These are phyloP conservation scores for Nannochloropsis granulata DNA, from an alignment of 108 stramenopile genomes.

Conservation along the genomic window DNA sequence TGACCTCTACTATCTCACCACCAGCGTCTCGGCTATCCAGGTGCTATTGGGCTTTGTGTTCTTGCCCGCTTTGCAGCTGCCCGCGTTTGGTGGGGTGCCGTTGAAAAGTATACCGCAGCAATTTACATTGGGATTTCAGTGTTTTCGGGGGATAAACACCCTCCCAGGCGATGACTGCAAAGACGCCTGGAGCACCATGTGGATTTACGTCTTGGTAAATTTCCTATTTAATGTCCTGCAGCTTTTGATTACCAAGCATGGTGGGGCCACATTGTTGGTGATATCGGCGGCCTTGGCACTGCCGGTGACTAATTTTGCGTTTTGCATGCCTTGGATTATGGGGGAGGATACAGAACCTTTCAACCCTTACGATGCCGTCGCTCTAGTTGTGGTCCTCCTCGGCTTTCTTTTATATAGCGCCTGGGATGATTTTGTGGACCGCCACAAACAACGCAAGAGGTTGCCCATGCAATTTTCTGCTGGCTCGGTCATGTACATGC, in stretches of 20 bases:
- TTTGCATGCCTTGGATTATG: conserved; percentile 5
- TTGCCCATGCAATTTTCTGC: neutral
- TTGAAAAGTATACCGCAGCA: neutral
- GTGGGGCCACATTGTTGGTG: conserved; percentile 8
- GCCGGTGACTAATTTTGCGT: conserved; percentile 17
- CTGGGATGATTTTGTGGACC: neutral
- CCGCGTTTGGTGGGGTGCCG: conserved; percentile 6
- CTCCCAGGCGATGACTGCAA: conserved; percentile 3
- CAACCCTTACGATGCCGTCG: neutral
- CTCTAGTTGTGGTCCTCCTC: neutral
- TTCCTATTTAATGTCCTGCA: conserved; percentile 6
- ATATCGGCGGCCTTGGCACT: conserved; percentile 5
- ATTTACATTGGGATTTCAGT: conserved; percentile 1
- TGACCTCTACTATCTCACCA: conserved; percentile 2
- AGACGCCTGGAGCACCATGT: neutral
- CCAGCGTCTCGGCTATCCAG: conserved; percentile 7
- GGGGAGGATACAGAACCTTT: conserved; percentile 20
- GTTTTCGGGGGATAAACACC: neutral
- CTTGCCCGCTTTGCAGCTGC: conserved; percentile 7
- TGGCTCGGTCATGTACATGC: neutral
- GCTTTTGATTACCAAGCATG: conserved; percentile 13
- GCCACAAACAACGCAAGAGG: neutral
- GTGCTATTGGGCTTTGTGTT: conserved; percentile 7
- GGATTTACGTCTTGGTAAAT: conserved; percentile 10
- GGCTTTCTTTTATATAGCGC: conserved; percentile 5